Base-by-base conservation (phyloP, 257 asterid genomes). In the Solanum appendiculatum region DNA sequence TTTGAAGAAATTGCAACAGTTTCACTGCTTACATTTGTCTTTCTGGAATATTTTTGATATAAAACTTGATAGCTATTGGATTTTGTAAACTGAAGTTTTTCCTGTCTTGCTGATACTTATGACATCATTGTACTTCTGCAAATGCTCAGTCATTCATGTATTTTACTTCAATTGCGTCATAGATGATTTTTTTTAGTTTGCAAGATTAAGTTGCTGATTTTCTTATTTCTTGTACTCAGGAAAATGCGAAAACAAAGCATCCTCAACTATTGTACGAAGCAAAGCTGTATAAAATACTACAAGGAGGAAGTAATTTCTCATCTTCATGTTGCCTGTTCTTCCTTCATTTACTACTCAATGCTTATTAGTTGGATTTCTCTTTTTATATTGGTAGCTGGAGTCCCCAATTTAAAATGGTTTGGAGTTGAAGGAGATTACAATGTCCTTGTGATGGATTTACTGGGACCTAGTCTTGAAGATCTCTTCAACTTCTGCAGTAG, bases 401-500 rank as follows among this genome's bases (percentile, higher is more conserved):
- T 93, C 77, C 95, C 96, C 64, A 92, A 90, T 75, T 91, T 94
- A 20, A 92, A 81, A 90, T 94, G 94, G 94, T 92, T 91, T 86
- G 97, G 96, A 37, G 94, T 94, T 82, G 96, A 94, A 91, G 97
- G 97, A 87, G 96, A 92, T 87, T 91, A 92, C 86, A 94, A 93
- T 89, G 97, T 90, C 84, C 93, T 94, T 25, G 97, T 94, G 58
- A 90, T 94, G 94, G 96, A 94, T 91, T 90, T 94, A 86, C 85
- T 94, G 91, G 97, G 97, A 81, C 96, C 97, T 46, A 94, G 97
- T 89, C 96, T 94, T 74, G 96, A 94, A 86, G 97, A 94, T 90
- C 87, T 94, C 87, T 94, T 94, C 90, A 91, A 88, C 88, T 94
- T 92, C 90, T 94, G 97, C 82, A 92, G 92, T 85, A 90, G 96